phyloP scores from a whole-genome alignment of 2,329 filamentous ascomycete genomes.

The Fusarium newnesense region DNA sequence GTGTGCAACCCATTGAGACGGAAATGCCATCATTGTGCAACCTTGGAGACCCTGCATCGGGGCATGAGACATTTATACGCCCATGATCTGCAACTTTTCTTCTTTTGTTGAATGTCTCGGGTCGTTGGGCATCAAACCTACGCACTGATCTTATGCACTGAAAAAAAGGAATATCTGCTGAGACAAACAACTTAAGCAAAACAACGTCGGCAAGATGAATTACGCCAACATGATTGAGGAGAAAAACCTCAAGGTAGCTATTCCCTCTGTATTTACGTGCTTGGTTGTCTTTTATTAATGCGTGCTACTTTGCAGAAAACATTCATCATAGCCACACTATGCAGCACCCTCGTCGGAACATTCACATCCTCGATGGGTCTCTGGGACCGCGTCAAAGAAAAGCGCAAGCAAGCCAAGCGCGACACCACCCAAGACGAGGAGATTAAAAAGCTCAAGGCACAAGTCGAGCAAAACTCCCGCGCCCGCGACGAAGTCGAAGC shows the following conservation, averaged over 20 bases:
- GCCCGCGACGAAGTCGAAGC: slow-evolving; percentile 32
- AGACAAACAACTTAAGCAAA: not conserved
- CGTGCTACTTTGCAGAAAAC: slow-evolving; percentile 24
- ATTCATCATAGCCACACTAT: slow-evolving; percentile 42
- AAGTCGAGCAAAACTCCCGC: slow-evolving; percentile 25
- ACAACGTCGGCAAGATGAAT: slow-evolving; percentile 28
- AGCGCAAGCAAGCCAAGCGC: slow-evolving; percentile 34
- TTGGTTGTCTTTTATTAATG: accelerated
- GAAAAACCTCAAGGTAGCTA: slow-evolving; percentile 36
- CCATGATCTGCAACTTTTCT: slow-evolving; percentile 9
- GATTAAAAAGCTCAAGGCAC: slow-evolving; percentile 39
- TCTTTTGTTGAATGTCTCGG: not conserved
- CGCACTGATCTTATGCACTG: not conserved
- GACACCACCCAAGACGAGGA: slow-evolving; percentile 42
- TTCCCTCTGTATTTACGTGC: accelerated
- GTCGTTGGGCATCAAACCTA: slow-evolving; percentile 23
- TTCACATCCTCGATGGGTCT: slow-evolving; percentile 44
- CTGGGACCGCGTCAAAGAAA: slow-evolving; percentile 41
- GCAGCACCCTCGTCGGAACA: slow-evolving; percentile 42
- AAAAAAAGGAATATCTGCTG: not conserved
- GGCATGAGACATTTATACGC: slow-evolving; percentile 5
- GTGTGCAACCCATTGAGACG: not conserved
- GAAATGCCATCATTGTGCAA: slow-evolving; percentile 26
- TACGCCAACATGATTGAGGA: slow-evolving; percentile 43
- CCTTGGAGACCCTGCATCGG: not conserved